Base-by-base conservation (phyloP, 495 filamentous ascomycete genomes). In the Platismatia glauca region DNA sequence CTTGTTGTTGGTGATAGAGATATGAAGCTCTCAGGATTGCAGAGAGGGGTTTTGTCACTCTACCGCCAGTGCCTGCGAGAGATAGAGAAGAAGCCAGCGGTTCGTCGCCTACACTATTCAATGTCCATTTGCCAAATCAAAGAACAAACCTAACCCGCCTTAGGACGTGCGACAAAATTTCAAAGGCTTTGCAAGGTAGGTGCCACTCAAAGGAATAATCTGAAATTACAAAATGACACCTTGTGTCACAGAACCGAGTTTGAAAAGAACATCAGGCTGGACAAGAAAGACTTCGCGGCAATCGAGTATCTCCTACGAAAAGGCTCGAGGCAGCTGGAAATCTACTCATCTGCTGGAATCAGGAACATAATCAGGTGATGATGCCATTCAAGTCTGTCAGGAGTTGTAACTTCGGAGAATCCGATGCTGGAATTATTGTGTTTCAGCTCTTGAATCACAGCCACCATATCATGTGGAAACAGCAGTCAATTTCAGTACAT, bases 291-390 rank as follows among this genome's bases (percentile, higher is more conserved):
- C 71, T 97, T 97, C 73, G 75, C 75, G 50, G 83, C 91, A 4
- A 86, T 98, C 63, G 94, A 98, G 73, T 95, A 89, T 75, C 77
- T 97, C 6, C 71, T 98, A 37, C 82, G 93, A 53, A 92, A 89
- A 70, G 94, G 94, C 44, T 80, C 84, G 37, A 82, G 89, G 58
- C 91, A 97, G 73, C 75, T 98, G 31, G 91, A 96, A 58, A 82
- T 86, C 60, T 97, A 95, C 74, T 84, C 86, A 22, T 82, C 85
- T 9, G 86, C 91, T 29, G 89, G 87, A 3, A 89, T 97, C 71
- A 90, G 84, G 70, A 90, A 95, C 73, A 88, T 98, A 64, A 70
- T 69, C 34, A 5, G 46, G 76, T n/a, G 68, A 58, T 73, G 69
- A 73, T 22, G 15, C 5, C n/a, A 18, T 39, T 55, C 43, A 20